Evolutionary conservation across 345 rosid species (phyloP).

Genomic region (Dipteronia sinensis): DNA sequence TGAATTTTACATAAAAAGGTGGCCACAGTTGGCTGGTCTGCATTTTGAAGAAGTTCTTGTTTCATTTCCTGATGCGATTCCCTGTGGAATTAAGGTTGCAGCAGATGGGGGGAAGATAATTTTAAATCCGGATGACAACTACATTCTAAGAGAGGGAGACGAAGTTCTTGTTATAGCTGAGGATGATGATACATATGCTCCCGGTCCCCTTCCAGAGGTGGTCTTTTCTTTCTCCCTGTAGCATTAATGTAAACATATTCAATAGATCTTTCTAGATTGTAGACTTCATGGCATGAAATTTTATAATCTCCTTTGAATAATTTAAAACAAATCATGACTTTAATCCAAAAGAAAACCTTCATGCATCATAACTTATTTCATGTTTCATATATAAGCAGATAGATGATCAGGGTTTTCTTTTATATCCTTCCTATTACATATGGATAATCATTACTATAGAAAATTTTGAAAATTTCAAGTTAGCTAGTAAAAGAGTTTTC

Average conservation of each 20-base stretch:
- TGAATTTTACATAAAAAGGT: constrained; percentile 84
- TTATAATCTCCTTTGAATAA: constrained; percentile 2
- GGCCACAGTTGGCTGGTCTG: constrained; percentile 84
- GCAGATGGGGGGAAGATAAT: constrained; percentile 72
- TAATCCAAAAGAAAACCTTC: neutral
- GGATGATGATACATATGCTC: constrained; percentile 91
- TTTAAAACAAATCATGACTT: neutral
- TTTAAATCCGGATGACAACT: constrained; percentile 76
- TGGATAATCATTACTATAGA: neutral
- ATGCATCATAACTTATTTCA: neutral
- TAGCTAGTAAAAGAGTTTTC: neutral
- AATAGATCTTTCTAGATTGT: neutral
- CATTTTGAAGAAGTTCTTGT: constrained; percentile 68
- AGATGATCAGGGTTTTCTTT: neutral
- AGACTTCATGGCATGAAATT: constrained; percentile 6
- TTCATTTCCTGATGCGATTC: constrained; percentile 88
- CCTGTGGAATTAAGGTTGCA: constrained; percentile 88
- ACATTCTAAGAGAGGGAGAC: constrained; percentile 74
- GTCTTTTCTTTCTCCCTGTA: constrained; percentile 22
- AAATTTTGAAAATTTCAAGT: neutral
- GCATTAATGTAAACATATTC: constrained; percentile 3
- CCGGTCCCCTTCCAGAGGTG: constrained; percentile 84
- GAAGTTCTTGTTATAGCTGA: constrained; percentile 95
- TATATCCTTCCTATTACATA: neutral
- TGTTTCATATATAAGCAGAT: neutral